Base-by-base conservation (phyloP, 2,329 filamentous ascomycete genomes). In the Fusarium pininemorale region DNA sequence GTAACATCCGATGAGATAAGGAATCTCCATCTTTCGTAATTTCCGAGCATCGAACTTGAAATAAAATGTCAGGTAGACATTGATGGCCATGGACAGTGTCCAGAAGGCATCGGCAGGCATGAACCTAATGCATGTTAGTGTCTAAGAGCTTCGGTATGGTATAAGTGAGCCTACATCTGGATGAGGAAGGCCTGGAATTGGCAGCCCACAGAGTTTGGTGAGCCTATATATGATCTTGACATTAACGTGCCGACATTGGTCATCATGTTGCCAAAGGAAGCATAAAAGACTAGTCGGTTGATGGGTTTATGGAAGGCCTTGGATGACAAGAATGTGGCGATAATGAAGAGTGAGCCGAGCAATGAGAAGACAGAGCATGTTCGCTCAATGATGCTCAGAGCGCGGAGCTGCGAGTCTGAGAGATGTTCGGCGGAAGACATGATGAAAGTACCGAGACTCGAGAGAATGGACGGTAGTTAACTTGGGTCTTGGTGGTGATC, bases 31-130 rank as follows among this genome's bases (percentile, higher is more conserved):
- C 50, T 82, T 85, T 16, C 90, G 90, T 20, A 96, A 84, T 59
- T 88, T 87, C 8, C 86, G 82, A 3, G 91, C 89, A 67, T 92
- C 90, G 75, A 91, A 95, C 72, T 92, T 93, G 77, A 86, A 87
- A 81, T 94, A 95, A 78, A 96, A 94, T 0, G 93, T 95, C 20
- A 96, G 83, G 80, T 94, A 94, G 58, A 96, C 94, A 79, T 96
- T 97, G 75, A 91, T 87, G 3, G 94, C 93, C 94, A 97, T 96
- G 61, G 92, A 90, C 66, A 95, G 86, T 2, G 92, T 93, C 93
- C 92, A 95, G 51, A 92, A 86, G 3, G 92, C 90, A 83, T 94
- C 92, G 10, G 92, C 92, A 4, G 91, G 91, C 87, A 94, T 90
- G 80, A 95, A 95, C 91, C 92, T 94, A 77, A 10, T 22, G n/a